Evolutionary conservation across 345 rosid genomes (phyloP), one percentile per base, ranked within the genome.

Genomic region (Euphorbia tirucalli): DNA sequence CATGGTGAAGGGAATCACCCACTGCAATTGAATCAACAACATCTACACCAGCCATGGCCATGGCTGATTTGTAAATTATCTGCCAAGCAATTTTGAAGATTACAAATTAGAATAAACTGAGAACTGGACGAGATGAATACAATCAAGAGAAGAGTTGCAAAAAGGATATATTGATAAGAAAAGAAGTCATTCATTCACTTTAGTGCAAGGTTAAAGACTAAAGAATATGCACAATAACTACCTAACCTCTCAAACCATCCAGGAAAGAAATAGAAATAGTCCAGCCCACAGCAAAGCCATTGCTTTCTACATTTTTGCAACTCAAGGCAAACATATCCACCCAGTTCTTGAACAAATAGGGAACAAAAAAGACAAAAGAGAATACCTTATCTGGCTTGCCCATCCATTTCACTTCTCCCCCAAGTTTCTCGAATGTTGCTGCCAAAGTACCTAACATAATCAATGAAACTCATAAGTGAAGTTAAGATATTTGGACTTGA

Each of bases 321-420:
- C n/a, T n/a, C n/a, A n/a, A n/a, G n/a, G n/a, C n/a, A n/a, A n/a
- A n/a, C n/a, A n/a, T n/a, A n/a, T n/a, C n/a, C n/a, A n/a, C n/a
- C n/a, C n/a, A n/a, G n/a, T n/a, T n/a, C n/a, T n/a, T n/a, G n/a
- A n/a, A n/a, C n/a, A n/a, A n/a, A n/a, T n/a, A n/a, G n/a, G n/a
- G n/a, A n/a, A 59, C 61, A 11, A 16, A 25, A 22, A 22, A 41
- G 16, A 5, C 18, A 37, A 19, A 16, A 10, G 35, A 75, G 15
- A n/a, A 27, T 70, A 91, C 98, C 97, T 90, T 86, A 72, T 85
- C 86, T 46, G 98, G 98, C 77, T 92, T 92, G 22, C 98, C 98
- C 92, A 92, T 94, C 97, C 97, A 94, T 80, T 84, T 94, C 61
- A 94, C 97, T 76, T 89, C 95, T 76, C 93, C 97, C 11, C 97